phyloP scores from a whole-genome alignment of 805 yeast genomes.

The Saitoella complicata region DNA sequence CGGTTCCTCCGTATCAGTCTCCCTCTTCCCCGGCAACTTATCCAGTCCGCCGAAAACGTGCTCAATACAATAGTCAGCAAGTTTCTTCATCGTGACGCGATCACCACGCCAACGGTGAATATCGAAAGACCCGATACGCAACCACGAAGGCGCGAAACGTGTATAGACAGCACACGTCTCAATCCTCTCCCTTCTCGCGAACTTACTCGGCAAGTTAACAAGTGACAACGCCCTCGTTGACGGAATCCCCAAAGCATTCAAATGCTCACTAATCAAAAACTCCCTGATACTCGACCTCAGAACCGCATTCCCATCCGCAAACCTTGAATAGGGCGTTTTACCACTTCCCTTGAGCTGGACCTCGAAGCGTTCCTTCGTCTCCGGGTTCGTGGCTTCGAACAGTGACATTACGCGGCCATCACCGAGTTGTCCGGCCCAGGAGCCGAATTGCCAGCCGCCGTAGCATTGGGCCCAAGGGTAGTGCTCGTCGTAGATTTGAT shows the following conservation, averaged over 20 bases:
- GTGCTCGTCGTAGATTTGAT: conserved; percentile 26
- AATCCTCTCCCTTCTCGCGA: conserved; percentile 47
- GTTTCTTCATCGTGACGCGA: conserved; percentile 38
- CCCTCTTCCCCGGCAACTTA: conserved; percentile 16
- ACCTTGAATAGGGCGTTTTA: conserved; percentile 75
- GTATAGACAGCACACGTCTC: conserved; percentile 78
- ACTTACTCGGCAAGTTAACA: conserved; percentile 54
- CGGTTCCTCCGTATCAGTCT: conserved; percentile 13
- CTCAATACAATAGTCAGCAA: conserved; percentile 59
- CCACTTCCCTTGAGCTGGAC: conserved; percentile 83
- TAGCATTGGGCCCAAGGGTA: conserved; percentile 82
- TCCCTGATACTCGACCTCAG: conserved; percentile 77
- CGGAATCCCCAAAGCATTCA: conserved; percentile 64
- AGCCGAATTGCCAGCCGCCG: conserved; percentile 94
- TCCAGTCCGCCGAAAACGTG: conserved; percentile 36
- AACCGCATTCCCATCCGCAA: conserved; percentile 95
- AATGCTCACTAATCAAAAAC: conserved; percentile 31
- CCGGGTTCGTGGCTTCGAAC: conserved; percentile 44
- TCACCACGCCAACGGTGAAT: conserved; percentile 61
- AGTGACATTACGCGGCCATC: conserved; percentile 83
- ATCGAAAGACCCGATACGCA: conserved; percentile 80
- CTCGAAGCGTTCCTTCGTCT: conserved; percentile 33
- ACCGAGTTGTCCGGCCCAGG: conserved; percentile 92
- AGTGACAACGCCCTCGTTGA: conserved; percentile 70
- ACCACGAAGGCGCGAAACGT: conserved; percentile 73